These are phyloP conservation scores for Lunularia cruciata DNA, from an alignment of 225 moss, liverwort and hornwort species.

Conservation along the genomic window DNA sequence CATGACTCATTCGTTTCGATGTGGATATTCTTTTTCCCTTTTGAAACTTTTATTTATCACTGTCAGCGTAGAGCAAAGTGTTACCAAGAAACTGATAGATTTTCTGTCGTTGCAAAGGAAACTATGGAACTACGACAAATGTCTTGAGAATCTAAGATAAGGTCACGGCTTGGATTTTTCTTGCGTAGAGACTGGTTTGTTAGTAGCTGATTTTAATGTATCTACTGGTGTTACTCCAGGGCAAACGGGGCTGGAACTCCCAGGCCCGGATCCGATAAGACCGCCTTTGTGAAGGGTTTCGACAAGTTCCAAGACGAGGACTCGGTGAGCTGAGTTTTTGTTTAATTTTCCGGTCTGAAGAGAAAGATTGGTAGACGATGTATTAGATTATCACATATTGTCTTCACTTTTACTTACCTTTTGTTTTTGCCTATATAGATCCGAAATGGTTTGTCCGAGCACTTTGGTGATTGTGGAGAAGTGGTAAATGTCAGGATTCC, in stretches of 20 bases:
- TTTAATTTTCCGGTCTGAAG: background rate
- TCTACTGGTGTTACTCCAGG: slow-evolving; percentile 27
- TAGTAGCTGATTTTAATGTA: background rate
- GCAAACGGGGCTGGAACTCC: slow-evolving; percentile 70
- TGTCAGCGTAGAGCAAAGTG: too few relatives aligned
- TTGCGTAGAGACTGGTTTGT: background rate
- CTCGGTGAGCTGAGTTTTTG: slow-evolving; percentile 27
- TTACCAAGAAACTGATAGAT: too few relatives aligned
- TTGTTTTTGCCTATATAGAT: background rate
- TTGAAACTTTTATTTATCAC: too few relatives aligned
- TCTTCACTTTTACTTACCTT: background rate
- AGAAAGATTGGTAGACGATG: too few relatives aligned
- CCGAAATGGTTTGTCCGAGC: slow-evolving; percentile 19
- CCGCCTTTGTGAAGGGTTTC: slow-evolving; percentile 54
- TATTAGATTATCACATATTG: too few relatives aligned
- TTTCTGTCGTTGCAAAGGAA: too few relatives aligned
- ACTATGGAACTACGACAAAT: too few relatives aligned
- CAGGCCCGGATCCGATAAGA: slow-evolving; percentile 55
- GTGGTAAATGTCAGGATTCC: slow-evolving; percentile 24
- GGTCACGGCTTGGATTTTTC: too few relatives aligned
- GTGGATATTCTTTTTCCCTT: too few relatives aligned
- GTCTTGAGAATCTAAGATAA: too few relatives aligned
- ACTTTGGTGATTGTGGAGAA: slow-evolving; percentile 14
- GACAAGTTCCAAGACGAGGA: slow-evolving; percentile 54
- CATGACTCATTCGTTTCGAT: too few relatives aligned